These are phyloP conservation scores for Coniochaeta hoffmannii DNA, from an alignment of 2,329 filamentous ascomycete genomes.

Conservation along the genomic window DNA sequence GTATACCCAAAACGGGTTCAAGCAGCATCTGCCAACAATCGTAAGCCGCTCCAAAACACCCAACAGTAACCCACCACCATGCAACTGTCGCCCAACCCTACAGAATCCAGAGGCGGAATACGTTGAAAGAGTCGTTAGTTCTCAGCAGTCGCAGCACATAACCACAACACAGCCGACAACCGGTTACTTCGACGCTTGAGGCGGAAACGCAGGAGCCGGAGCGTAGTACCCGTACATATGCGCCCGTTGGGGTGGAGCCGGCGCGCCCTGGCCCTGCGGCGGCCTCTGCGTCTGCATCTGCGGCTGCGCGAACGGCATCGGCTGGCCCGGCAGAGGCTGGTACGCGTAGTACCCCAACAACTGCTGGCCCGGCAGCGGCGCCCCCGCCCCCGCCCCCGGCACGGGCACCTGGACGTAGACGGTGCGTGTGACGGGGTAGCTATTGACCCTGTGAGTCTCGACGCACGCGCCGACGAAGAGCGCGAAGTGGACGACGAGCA, in stretches of 20 bases:
- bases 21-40: neutral
- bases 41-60: neutral
- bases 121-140: too few relatives aligned
- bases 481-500: constrained; percentile 23
- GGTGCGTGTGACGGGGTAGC: constrained; percentile 2
- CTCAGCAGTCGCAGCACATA: neutral
- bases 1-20: neutral
- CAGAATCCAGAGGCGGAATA: too few relatives aligned
- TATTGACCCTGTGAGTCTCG: constrained; percentile 25
- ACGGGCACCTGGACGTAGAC: constrained; percentile 8
- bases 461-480: constrained; percentile 33
- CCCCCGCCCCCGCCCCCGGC: neutral
- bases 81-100: too few relatives aligned
- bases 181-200: neutral
- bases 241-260: neutral
- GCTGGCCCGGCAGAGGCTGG: neutral
- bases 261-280: neutral
- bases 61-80: too few relatives aligned
- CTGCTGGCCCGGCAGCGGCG: neutral
- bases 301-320: neutral
- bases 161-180: neutral
- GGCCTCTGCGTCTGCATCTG: neutral
- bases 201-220: neutral
- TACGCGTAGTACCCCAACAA: neutral
- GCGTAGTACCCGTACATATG: constrained; percentile 4